Evolutionary conservation across 1,139 yeast species (phyloP), one percentile per base, ranked within the genome.

Genomic region (Geotrichum phurueaensis): DNA sequence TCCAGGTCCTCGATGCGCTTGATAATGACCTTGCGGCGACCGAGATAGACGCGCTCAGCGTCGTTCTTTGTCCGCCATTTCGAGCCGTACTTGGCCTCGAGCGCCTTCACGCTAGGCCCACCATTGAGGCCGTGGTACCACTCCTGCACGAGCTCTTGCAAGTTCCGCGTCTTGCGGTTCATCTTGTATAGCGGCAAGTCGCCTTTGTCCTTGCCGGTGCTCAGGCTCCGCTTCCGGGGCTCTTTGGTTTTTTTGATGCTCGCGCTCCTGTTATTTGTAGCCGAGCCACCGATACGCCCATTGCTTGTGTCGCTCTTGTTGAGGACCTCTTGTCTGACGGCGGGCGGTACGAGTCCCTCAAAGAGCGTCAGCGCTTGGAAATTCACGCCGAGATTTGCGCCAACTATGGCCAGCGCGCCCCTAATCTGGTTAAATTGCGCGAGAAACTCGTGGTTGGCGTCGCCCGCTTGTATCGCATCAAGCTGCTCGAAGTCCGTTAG

Each of bases 51-150:
- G 25, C 66, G 63, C 48, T 64, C 66, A 1, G 66, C 65, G 27
- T 61, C 59, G 50, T 57, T 58, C 31, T 61, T 56, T 20, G 58
- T 50, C 22, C 66, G 56, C 66, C 66, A 64, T 31, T 65, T 53
- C 6, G 65, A 61, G 7, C 66, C 66, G 51, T 54, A 63, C 36
- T 58, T 60, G 23, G 58, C 60, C 52, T 64, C 66, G 39, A 64
- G 60, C 15, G 54, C 57, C 15, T 61, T 57, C 29, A 64, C 66
- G 47, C 54, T 54, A 2, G 66, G 66, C 12, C 65, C 65, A 23
- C 66, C 66, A 23, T 60, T 53, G 20, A 64, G 22, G n/a, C 66
- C 66, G 18, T 55, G 56, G 51, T 58, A 60, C 66, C 66, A 64
- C 45, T 64, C 66, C 39, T 59, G 58, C 61, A 65, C 64, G 23